These are phyloP conservation scores for Cryptococcus maquisensis DNA, from an alignment of 1,284 basidiomycete genomes.

Conservation along the genomic window DNA sequence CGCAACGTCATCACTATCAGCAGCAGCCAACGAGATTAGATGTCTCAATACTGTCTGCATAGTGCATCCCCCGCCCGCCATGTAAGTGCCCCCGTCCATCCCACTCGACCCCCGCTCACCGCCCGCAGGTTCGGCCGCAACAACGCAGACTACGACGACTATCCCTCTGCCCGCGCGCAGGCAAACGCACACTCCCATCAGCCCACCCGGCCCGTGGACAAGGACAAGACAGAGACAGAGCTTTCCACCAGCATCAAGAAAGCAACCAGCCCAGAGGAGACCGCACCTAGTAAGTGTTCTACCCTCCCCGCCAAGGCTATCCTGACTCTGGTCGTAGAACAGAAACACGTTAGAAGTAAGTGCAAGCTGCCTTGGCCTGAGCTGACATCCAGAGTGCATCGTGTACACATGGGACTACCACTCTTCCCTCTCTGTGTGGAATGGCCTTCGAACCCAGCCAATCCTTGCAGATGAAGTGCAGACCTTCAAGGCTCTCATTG, in stretches of 20 bases:
- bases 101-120: not conserved
- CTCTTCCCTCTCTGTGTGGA: constrained; percentile 95
- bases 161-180: constrained; percentile 26
- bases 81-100: not conserved
- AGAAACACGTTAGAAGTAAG: constrained; percentile 95
- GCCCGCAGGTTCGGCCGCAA: constrained; percentile 32
- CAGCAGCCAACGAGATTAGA: no score
- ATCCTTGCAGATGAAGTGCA: constrained; percentile 92
- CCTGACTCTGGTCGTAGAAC: constrained; percentile 56
- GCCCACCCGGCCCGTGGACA: constrained; percentile 92
- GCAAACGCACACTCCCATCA: constrained; percentile 56
- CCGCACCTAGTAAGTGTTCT: constrained; percentile 54
- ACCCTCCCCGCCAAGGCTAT: not conserved
- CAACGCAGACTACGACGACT: constrained; percentile 37
- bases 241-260: constrained; percentile 93
- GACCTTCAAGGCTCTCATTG: constrained; percentile 93
- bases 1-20: no score
- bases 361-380: constrained; percentile 16
- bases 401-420: constrained; percentile 99
- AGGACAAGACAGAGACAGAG: constrained; percentile 91
- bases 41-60: no score
- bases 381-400: constrained; percentile 68
- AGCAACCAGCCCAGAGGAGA: constrained; percentile 86
- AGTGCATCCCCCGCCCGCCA: not conserved
- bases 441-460: constrained; percentile 86